Conservation (phyloP, 2,329 filamentous ascomycete genomes). For the Aspergillus terreus region DNA sequence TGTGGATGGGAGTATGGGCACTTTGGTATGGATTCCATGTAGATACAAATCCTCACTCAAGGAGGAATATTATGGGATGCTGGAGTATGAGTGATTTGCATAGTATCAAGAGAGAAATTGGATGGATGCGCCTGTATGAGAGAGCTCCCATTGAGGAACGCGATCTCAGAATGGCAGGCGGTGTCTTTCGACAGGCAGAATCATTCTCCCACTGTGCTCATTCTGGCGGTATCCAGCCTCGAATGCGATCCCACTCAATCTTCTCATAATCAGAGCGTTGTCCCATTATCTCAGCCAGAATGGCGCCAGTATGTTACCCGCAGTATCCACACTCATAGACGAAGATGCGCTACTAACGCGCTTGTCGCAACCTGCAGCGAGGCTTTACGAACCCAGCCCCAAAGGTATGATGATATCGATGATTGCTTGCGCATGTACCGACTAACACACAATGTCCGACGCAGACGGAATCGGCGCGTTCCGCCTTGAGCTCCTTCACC, state of each 20-base stretch:
- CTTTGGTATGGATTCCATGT: neutral
- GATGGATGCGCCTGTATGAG: too few species aligned
- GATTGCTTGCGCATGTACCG: neutral
- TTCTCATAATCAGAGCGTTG: too few species aligned
- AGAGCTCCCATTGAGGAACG: too few species aligned
- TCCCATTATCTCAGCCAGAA: neutral
- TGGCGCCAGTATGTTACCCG: neutral
- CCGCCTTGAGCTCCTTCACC: slow-evolving; percentile 76
- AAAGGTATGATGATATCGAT: slow-evolving; percentile 31
- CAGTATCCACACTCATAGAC: neutral
- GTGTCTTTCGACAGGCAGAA: neutral
- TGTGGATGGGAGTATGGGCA: neutral
- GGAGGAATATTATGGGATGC: too few species aligned
- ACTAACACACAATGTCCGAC: neutral
- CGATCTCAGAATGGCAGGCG: neutral
- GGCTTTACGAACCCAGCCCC: slow-evolving; percentile 47
- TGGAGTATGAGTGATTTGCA: too few species aligned
- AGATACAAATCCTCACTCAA: neutral
- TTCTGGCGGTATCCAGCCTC: neutral
- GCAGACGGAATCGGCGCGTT: slow-evolving; percentile 62
- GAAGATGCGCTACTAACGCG: neutral
- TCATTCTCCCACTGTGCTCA: neutral
- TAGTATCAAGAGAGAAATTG: too few species aligned
- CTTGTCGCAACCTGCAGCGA: slow-evolving; percentile 30
- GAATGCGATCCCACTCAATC: too few species aligned